Evolutionary conservation across 129 eudicot genomes (phyloP), one percentile per base, ranked within the genome.

Genomic region (Rutidosis leptorrhynchoides): DNA sequence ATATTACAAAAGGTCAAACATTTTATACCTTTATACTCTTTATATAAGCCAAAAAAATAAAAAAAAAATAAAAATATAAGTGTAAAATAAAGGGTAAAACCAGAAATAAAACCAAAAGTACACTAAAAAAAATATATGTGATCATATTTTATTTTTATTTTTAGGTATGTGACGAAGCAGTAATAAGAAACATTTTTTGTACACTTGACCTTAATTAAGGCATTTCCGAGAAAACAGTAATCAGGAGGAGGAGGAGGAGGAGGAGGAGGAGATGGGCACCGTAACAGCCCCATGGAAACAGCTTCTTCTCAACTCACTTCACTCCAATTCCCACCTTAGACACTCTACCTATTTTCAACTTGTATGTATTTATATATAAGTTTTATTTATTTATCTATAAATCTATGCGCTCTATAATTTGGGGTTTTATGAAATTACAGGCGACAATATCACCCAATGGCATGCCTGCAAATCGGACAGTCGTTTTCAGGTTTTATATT

Each of bases 401-500:
- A 9, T 37, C 66, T 37, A 37, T 12, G 45, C 3, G 45, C 45
- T 11, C 45, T 37, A 37, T 37, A 48, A 25, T 20, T 70, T 70
- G 26, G 60, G 69, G 46, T 30, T 37, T 65, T 59, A 29, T 29
- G 66, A 21, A 27, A n/a, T 67, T 77, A 59, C 79, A 91, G 97
- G 96, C 96, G 24, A 93, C 99, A 0, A 67, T 89, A 20, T 78
- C 86, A 72, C 53, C 89, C 32, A 80, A 77, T 74, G 87, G 91
- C 24, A 86, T 83, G 82, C 99, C 99, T 52, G 76, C 96, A 10
- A 93, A 89, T 73, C 99, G 99, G 51, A 93, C 99, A 22, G 95
- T 93, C 64, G 99, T 93, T 79, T 93, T 83, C 84, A 86, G 96
- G 96, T 91, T 1, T 22, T 46, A n/a, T 14, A 28, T 14, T 19